Evolutionary conservation across 305 asterid genomes (phyloP), one percentile per base, ranked within the genome.

Genomic region (Ilex paraguariensis): DNA sequence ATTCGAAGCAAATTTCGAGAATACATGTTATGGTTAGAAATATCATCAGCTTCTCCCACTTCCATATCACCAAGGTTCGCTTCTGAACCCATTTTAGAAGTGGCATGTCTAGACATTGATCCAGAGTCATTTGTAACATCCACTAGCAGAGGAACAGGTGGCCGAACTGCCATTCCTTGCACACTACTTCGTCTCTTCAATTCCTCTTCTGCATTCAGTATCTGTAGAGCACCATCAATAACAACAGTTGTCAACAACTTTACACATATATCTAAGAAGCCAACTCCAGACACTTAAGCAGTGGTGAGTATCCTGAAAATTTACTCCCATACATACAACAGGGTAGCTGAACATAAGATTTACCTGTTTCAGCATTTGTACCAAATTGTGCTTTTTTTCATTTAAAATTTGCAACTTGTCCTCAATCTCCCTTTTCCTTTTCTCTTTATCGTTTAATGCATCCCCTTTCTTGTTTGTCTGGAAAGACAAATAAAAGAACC

Each of bases 331-430:
- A 36, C 42, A 36, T 36, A 36, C 42, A 36, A 36, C 5, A 36
- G 7, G 42, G 4, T 36, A 36, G 9, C 6, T 4, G 42, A 36
- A 3, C 42, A 36, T 36, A 36, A 36, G 42, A 36, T 36, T 36
- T 71, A 84, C 97, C 91, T 87, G 96, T 76, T 87, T 92, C 72
- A 89, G 86, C 66, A 83, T 88, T 74, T 85, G 96, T 57, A 92
- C 98, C 73, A 92, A 76, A 67, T 81, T 56, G 65, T 92, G 98
- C 64, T 85, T 90, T 75, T 82, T 86, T 76, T 75, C 86, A 69
- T 87, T 87, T 73, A 90, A 58, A 68, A 86, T 65, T 69, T 77
- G 82, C 76, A 93, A 66, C 74, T 78, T 82, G 74, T 87, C 96
- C 82, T 81, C 81, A 61, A 87, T 78, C 81, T 93, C 97, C 70